phyloP scores from a whole-genome alignment of 768 basidiomycete species.

The Boletus reticulatus region DNA sequence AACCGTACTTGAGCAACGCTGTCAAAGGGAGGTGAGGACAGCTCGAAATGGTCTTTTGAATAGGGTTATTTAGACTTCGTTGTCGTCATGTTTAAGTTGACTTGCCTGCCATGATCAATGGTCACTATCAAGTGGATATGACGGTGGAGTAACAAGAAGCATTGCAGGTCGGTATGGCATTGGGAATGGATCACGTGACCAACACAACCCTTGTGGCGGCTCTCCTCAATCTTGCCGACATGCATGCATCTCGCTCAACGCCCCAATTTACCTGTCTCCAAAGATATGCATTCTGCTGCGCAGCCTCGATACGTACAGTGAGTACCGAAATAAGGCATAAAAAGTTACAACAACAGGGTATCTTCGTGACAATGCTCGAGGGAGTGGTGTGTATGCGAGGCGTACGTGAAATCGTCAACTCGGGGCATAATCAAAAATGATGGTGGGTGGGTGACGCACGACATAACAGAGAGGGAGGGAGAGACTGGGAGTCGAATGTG shows the following conservation, averaged over 20 bases:
- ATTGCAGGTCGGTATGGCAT: too few species aligned
- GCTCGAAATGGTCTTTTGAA: constrained; percentile 37
- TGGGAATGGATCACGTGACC: constrained; percentile 9
- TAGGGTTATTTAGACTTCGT: too few species aligned
- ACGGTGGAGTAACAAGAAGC: too few species aligned
- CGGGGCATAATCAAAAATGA: constrained; percentile 23
- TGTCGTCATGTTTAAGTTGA: not conserved
- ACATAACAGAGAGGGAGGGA: not conserved
- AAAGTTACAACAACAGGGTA: constrained; percentile 35
- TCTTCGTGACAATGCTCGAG: constrained; percentile 32
- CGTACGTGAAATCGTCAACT: constrained; percentile 34
- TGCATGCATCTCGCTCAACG: too few species aligned
- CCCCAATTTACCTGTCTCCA: constrained; percentile 19
- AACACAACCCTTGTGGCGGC: too few species aligned
- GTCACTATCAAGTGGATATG: too few species aligned
- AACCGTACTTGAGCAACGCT: constrained; percentile 79
- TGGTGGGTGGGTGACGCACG: constrained; percentile 24
- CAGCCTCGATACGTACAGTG: constrained; percentile 29
- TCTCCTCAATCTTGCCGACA: too few species aligned
- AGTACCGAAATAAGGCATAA: constrained; percentile 26
- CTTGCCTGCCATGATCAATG: constrained; percentile 16
- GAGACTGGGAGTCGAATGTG: constrained; percentile 1
- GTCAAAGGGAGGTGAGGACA: constrained; percentile 77
- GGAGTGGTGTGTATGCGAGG: constrained; percentile 7
- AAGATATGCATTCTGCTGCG: constrained; percentile 37